Conservation (phyloP, 345 rosid species). For the Jatropha curcas region DNA sequence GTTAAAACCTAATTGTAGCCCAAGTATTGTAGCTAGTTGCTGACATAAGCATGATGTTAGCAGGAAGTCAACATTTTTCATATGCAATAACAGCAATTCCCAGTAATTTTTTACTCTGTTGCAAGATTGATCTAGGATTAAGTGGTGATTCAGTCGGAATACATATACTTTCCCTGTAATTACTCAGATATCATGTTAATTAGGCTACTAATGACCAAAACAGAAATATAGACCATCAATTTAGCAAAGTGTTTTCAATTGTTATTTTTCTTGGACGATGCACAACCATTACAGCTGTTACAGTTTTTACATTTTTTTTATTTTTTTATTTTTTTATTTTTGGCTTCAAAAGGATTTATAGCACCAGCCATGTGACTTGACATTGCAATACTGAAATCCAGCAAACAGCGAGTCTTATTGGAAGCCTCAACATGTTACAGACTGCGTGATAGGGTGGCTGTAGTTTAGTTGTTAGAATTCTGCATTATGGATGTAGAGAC, state of each 20-base stretch:
- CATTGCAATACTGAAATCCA: neutral
- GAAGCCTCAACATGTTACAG: neutral
- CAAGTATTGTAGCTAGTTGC: neutral
- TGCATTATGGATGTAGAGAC: too few relatives aligned
- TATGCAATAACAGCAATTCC: neutral
- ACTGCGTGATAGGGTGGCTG: too few relatives aligned
- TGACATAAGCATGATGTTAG: neutral
- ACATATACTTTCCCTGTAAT: neutral
- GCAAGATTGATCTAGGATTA: neutral
- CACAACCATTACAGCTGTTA: too few relatives aligned
- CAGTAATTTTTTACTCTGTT: neutral
- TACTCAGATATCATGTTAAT: neutral
- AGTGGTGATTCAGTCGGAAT: neutral
- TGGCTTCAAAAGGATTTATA: too few relatives aligned
- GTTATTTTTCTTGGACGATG: too few relatives aligned
- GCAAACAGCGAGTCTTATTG: neutral
- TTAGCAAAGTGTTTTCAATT: too few relatives aligned
- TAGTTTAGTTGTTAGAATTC: too few relatives aligned
- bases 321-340: too few relatives aligned
- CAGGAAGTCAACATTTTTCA: neutral
- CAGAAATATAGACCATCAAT: too few relatives aligned
- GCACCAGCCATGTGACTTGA: neutral
- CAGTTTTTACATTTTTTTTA: too few relatives aligned
- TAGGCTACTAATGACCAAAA: too few relatives aligned
- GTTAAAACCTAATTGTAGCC: neutral